Conservation (phyloP, 2,329 filamentous ascomycete species). For the Clarireedia monteithiana region DNA sequence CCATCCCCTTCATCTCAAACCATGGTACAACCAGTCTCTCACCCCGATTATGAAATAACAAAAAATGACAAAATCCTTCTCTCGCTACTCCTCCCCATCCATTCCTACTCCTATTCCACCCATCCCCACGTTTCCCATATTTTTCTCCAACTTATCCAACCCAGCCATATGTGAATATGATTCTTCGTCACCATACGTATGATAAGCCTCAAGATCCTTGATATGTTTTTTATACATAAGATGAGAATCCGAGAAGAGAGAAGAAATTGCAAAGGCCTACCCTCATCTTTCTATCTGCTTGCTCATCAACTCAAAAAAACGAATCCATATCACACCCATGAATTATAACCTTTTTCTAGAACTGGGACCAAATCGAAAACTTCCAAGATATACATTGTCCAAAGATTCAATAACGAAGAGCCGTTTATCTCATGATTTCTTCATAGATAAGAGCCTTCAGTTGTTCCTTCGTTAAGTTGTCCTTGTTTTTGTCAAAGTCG, state of each 20-base stretch:
- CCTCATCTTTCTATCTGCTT: too few relatives aligned
- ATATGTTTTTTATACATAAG: not conserved
- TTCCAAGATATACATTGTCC: conserved; percentile 1
- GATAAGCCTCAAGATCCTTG: not conserved
- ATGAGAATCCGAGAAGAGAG: not conserved
- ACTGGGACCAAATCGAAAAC: not conserved
- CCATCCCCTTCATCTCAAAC: too few relatives aligned
- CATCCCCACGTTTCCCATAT: not conserved
- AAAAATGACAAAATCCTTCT: too few relatives aligned
- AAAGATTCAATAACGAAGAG: not conserved
- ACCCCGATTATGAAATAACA: not conserved
- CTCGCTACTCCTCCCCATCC: not conserved
- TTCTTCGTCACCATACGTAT: not conserved
- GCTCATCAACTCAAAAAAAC: not conserved
- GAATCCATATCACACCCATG: not conserved
- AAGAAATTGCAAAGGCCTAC: not conserved
- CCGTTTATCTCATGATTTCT: conserved; percentile 63
- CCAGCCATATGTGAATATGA: not conserved
- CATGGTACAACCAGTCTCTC: too few relatives aligned
- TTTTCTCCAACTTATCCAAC: not conserved
- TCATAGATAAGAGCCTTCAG: conserved; percentile 95
- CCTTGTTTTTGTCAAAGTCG: conserved; percentile 99
- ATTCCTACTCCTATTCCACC: not conserved
- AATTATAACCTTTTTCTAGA: conserved; percentile 2
- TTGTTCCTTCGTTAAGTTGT: conserved; percentile 96